Conservation (phyloP, 176 grass and related monocot genomes). For the Carex scoparia region DNA sequence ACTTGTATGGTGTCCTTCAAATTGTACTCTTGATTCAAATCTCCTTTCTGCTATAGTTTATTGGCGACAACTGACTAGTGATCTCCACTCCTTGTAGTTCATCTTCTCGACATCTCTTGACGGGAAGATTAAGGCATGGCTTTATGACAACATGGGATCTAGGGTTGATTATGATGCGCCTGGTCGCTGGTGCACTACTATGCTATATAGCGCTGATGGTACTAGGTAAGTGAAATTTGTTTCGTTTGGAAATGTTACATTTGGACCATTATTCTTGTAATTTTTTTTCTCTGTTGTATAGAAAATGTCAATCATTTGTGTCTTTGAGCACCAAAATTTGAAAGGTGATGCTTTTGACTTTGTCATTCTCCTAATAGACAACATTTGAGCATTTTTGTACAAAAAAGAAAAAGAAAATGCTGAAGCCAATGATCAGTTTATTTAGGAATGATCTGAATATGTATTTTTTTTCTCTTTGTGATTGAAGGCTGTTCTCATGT, state of each 20-base stretch:
- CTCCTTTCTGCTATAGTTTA: not conserved
- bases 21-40: not conserved
- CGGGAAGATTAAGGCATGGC: slow-evolving; percentile 99
- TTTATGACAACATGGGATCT: slow-evolving; percentile 92
- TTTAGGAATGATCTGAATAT: slow-evolving; percentile 10
- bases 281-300: not conserved
- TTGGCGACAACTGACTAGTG: not conserved
- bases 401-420: not conserved
- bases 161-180: slow-evolving; percentile 94
- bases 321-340: slow-evolving; percentile 3
- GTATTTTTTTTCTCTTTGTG: slow-evolving; percentile 21
- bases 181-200: slow-evolving; percentile 90
- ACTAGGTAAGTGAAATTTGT: slow-evolving; percentile 52
- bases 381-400: not conserved
- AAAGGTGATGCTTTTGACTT: not conserved
- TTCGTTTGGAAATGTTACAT: not conserved
- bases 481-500: slow-evolving; percentile 91
- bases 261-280: not conserved
- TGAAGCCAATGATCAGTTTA: not conserved
- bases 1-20: not conserved
- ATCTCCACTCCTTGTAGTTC: slow-evolving; percentile 50
- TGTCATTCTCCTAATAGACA: slow-evolving; percentile 2
- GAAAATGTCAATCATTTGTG: not conserved
- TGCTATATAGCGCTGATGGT: slow-evolving; percentile 96
- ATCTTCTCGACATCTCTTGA: slow-evolving; percentile 96